These are phyloP conservation scores for Panicum hallii DNA, from an alignment of 202 grass and related monocot genomes.

Conservation along the genomic window DNA sequence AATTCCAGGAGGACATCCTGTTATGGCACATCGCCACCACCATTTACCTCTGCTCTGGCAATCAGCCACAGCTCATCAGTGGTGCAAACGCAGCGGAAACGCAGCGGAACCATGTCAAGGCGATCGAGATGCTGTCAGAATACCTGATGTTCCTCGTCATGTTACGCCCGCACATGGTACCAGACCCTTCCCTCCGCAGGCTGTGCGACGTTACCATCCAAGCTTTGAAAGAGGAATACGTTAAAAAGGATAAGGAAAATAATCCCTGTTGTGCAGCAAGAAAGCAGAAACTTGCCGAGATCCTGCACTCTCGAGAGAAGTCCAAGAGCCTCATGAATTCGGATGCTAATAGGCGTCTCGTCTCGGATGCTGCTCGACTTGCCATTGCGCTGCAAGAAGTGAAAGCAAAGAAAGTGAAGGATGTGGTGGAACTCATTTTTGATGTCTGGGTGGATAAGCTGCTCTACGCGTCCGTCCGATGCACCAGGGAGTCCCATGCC, in stretches of 20 bases:
- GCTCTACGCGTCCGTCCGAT: background rate
- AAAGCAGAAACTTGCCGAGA: background rate
- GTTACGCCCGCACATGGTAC: constrained; percentile 8
- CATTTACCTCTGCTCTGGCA: background rate
- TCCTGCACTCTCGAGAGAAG: background rate
- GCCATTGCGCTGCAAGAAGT: background rate
- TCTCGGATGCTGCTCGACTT: background rate
- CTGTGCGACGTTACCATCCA: background rate
- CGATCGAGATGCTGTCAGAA: constrained; percentile 13
- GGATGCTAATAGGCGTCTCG: background rate
- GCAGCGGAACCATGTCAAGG: background rate
- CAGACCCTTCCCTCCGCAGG: background rate
- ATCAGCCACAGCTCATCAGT: background rate
- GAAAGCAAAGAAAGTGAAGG: accelerated
- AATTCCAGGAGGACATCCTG: constrained; percentile 42
- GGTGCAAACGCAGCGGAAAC: too few species aligned
- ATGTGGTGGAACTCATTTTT: background rate
- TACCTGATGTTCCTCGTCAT: constrained; percentile 42
- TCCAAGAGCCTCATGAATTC: background rate
- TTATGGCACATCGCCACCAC: constrained; percentile 52
- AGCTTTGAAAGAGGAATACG: background rate
- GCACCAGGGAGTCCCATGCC: background rate
- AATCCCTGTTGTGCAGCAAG: too few species aligned
- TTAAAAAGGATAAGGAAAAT: background rate
- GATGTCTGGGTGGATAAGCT: constrained; percentile 29